Percentiles rank a stretch among this genome's conserved stretches.
These are phyloP conservation scores for Aurinia saxatilis DNA, from an alignment of 345 rosid genomes.

Conservation along the genomic window DNA sequence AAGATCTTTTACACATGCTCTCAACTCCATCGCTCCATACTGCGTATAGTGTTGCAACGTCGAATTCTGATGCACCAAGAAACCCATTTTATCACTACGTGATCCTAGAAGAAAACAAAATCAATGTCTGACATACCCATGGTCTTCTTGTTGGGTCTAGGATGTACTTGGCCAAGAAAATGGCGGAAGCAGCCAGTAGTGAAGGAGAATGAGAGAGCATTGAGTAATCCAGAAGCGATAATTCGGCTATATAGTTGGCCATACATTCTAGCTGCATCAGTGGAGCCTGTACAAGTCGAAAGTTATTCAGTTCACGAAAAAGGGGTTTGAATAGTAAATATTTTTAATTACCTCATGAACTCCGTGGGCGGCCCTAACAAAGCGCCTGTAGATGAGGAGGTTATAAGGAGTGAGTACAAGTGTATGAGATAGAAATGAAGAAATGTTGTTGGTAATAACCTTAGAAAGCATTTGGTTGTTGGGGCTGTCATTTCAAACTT, in stretches of 20 bases:
- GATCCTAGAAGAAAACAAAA: neutral
- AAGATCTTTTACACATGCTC: slow-evolving; percentile 67
- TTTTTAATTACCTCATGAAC: slow-evolving; percentile 33
- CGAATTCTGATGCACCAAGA: slow-evolving; percentile 43
- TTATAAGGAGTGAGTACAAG: slow-evolving; percentile 2
- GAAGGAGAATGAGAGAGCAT: slow-evolving; percentile 83
- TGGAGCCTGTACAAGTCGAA: slow-evolving; percentile 28
- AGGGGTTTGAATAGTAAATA: too few relatives aligned
- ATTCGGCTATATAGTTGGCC: slow-evolving; percentile 70
- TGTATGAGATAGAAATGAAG: neutral
- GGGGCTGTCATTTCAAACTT: slow-evolving; percentile 98
- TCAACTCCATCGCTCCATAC: slow-evolving; percentile 57
- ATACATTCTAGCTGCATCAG: slow-evolving; percentile 82
- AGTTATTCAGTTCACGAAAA: too few relatives aligned
- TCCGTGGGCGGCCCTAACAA: slow-evolving; percentile 83
- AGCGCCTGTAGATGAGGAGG: slow-evolving; percentile 45
- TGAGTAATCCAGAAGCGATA: slow-evolving; percentile 74
- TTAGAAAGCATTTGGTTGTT: slow-evolving; percentile 76
- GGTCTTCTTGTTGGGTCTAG: slow-evolving; percentile 71
- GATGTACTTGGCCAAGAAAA: slow-evolving; percentile 80
- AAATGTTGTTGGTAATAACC: slow-evolving; percentile 37
- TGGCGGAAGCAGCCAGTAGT: slow-evolving; percentile 73
- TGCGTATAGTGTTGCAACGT: slow-evolving; percentile 83
- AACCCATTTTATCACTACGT: neutral
- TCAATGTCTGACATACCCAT: slow-evolving; percentile 55